Evolutionary conservation across 108 stramenopile species (phyloP).

Genomic region (Fistulifera pelliculosa): DNA sequence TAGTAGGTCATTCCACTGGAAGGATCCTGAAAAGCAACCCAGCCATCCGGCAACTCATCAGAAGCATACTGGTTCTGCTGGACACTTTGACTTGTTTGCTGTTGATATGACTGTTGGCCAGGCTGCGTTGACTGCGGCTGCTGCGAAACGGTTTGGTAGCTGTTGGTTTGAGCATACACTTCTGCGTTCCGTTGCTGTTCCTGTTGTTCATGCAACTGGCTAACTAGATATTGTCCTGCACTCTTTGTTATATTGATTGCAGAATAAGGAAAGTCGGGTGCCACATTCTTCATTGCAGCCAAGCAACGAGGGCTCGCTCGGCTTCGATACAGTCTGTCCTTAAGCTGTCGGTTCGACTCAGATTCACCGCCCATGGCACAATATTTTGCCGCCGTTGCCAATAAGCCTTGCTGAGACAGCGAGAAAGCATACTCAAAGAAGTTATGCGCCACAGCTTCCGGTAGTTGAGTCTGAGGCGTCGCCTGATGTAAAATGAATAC

Average conservation of each 20-base stretch:
- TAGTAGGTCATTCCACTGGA: constrained; percentile 69
- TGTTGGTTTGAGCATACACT: constrained; percentile 5
- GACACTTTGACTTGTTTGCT: background rate
- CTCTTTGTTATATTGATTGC: constrained; percentile 7
- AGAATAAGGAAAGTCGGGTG: constrained; percentile 70
- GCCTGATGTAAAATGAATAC: constrained; percentile 79
- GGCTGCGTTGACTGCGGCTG: constrained; percentile 24
- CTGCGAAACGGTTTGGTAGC: constrained; percentile 20
- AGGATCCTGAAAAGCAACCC: constrained; percentile 75
- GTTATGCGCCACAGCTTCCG: constrained; percentile 53
- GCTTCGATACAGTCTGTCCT: constrained; percentile 62
- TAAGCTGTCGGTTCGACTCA: background rate
- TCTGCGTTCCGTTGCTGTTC: constrained; percentile 7
- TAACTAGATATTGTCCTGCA: constrained; percentile 50
- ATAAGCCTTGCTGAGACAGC: constrained; percentile 87
- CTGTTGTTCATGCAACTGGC: constrained; percentile 14
- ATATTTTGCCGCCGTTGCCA: constrained; percentile 83
- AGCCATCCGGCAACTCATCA: constrained; percentile 51
- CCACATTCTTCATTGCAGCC: constrained; percentile 39
- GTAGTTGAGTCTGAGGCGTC: constrained; percentile 27
- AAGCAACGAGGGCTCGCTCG: constrained; percentile 45
- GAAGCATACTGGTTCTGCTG: constrained; percentile 3
- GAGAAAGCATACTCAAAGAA: constrained; percentile 80
- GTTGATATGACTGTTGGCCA: constrained; percentile 11
- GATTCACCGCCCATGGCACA: constrained; percentile 11